Conservation (phyloP, 192 early-diverging fungal genomes). For the Coemansia sp. region DNA sequence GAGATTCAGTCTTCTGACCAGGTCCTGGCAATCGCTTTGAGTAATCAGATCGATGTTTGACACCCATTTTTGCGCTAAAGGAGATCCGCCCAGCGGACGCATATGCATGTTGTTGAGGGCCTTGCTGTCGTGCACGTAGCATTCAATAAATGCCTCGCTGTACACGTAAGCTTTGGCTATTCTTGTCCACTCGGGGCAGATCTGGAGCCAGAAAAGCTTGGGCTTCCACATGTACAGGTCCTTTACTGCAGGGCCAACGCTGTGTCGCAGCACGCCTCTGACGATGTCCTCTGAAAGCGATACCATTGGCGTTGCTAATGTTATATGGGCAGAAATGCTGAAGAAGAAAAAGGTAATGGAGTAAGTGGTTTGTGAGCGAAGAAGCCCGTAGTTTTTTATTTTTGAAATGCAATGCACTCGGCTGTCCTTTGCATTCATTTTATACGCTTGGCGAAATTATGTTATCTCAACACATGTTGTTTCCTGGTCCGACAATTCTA, state of each 20-base stretch:
- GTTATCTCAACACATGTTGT: no score
- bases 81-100: not conserved
- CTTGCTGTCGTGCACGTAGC: not conserved
- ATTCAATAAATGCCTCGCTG: slow-evolving; percentile 1
- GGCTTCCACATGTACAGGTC: slow-evolving; percentile 2
- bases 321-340: not conserved
- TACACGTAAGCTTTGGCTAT: not conserved
- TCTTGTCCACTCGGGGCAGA: not conserved
- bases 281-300: not conserved
- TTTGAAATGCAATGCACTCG: no score
- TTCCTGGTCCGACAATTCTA: no score
- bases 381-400: no score
- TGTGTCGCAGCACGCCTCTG: not conserved
- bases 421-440: no score
- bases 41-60: not conserved
- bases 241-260: not conserved
- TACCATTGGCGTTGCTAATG: not conserved
- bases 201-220: slow-evolving; percentile 2
- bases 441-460: no score
- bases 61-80: not conserved
- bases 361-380: no score
- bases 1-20: not conserved
- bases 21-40: not conserved
- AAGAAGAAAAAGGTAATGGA: not conserved
- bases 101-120: slow-evolving; percentile 3